Evolutionary conservation across 2,329 filamentous ascomycete genomes (phyloP).

Genomic region (Acarospora socialis): DNA sequence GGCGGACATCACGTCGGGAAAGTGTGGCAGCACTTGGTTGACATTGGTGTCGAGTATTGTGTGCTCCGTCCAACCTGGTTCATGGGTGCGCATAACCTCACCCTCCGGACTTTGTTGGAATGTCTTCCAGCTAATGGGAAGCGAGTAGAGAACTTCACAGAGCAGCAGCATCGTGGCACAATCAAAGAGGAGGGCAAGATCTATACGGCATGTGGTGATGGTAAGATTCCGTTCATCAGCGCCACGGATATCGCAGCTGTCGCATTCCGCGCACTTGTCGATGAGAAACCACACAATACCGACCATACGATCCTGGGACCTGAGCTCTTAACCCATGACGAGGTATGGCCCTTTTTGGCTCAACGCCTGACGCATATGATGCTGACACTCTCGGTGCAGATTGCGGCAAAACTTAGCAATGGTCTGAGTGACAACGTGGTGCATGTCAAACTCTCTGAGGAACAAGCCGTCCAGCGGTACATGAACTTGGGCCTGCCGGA

Average conservation of each 20-base stretch:
- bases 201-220: conserved; percentile 30
- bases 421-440: conserved; percentile 22
- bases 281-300: conserved; percentile 26
- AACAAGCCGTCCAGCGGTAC: conserved; percentile 11
- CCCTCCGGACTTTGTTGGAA: background rate
- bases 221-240: conserved; percentile 34
- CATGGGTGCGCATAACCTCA: conserved; percentile 21
- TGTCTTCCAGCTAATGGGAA: background rate
- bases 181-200: conserved; percentile 29
- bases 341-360: conserved; percentile 12
- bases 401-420: conserved; percentile 22
- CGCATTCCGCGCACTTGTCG: conserved; percentile 28
- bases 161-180: conserved; percentile 18
- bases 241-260: conserved; percentile 34
- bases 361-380: background rate
- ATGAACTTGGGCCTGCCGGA: conserved; percentile 18
- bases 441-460: conserved; percentile 22
- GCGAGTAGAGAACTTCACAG: conserved; percentile 31
- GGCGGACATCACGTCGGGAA: conserved; percentile 24
- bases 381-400: background rate
- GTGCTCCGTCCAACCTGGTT: conserved; percentile 37
- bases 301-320: conserved; percentile 25
- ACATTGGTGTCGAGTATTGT: conserved; percentile 29
- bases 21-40: conserved; percentile 26
- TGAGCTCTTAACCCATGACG: conserved; percentile 21